These are phyloP conservation scores for Calonectria honghensis DNA, from an alignment of 2,329 filamentous ascomycete genomes.

Conservation along the genomic window DNA sequence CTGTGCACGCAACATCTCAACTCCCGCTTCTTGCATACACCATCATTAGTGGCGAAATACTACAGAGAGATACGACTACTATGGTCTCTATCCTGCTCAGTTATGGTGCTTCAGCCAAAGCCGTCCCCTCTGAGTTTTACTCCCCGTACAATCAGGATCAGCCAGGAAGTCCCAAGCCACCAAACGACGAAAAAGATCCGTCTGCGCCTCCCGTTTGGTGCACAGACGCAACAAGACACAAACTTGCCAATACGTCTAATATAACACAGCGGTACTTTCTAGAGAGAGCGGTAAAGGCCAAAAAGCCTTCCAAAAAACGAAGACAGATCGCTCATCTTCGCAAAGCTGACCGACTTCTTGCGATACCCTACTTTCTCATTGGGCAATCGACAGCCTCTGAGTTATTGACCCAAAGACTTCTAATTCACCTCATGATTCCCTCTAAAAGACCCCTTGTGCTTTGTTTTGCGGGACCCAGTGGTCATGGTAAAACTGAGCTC, in stretches of 20 bases:
- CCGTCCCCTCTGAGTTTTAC: neutral
- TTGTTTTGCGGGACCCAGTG: constrained; percentile 3
- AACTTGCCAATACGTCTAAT: neutral
- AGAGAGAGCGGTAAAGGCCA: neutral
- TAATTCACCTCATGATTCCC: neutral
- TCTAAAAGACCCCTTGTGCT: neutral
- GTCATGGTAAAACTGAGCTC: neutral
- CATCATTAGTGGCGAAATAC: neutral
- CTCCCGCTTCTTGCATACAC: neutral
- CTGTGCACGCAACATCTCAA: neutral
- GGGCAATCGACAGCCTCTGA: neutral
- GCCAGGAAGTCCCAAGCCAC: neutral
- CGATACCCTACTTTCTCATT: constrained; percentile 4
- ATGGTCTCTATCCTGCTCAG: neutral
- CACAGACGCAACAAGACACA: neutral
- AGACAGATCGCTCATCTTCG: neutral
- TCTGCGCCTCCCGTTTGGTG: neutral
- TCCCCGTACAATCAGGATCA: neutral
- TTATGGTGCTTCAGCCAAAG: neutral
- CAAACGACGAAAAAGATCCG: neutral
- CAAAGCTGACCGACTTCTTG: neutral
- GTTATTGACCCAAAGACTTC: neutral
- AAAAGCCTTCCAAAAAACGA: neutral
- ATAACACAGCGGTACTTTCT: neutral
- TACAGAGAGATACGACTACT: neutral